Conservation (phyloP, 2,329 filamentous ascomycete genomes). For the Neofusicoccum kwambonambiense region DNA sequence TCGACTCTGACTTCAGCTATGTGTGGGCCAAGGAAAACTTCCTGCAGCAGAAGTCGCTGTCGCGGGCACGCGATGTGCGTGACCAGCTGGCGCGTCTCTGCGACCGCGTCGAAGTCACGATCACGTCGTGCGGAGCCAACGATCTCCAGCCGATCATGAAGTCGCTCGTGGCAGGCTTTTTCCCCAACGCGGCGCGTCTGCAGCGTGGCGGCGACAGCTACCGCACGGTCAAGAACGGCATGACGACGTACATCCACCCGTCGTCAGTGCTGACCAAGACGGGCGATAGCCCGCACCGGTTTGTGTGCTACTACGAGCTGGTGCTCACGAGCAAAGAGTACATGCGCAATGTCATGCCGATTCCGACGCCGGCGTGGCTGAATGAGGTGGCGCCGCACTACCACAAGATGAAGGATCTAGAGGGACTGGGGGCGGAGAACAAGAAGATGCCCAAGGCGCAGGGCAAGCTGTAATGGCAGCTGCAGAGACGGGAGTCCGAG, state of each 20-base stretch:
- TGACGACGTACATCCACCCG: slow-evolving; percentile 89
- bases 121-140: slow-evolving; percentile 64
- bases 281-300: slow-evolving; percentile 73
- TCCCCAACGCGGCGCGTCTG: slow-evolving; percentile 84
- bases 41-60: slow-evolving; percentile 85
- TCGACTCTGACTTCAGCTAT: slow-evolving; percentile 82
- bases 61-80: slow-evolving; percentile 82
- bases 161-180: slow-evolving; percentile 87
- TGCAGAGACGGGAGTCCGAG: neutral
- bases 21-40: slow-evolving; percentile 94
- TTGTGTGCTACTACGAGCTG: slow-evolving; percentile 83
- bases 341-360: slow-evolving; percentile 82
- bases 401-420: slow-evolving; percentile 87
- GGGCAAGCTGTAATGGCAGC: slow-evolving; percentile 27
- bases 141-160: slow-evolving; percentile 82
- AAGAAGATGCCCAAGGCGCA: slow-evolving; percentile 69
- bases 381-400: slow-evolving; percentile 90
- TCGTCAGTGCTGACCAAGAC: slow-evolving; percentile 77
- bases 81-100: slow-evolving; percentile 91
- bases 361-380: slow-evolving; percentile 75
- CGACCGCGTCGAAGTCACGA: slow-evolving; percentile 82
- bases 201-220: slow-evolving; percentile 84
- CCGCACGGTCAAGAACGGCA: slow-evolving; percentile 85
- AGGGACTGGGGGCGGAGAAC: slow-evolving; percentile 63
- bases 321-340: slow-evolving; percentile 87